phyloP scores from a whole-genome alignment of 1,284 basidiomycete genomes.

The Cutaneotrichosporon sp. region DNA sequence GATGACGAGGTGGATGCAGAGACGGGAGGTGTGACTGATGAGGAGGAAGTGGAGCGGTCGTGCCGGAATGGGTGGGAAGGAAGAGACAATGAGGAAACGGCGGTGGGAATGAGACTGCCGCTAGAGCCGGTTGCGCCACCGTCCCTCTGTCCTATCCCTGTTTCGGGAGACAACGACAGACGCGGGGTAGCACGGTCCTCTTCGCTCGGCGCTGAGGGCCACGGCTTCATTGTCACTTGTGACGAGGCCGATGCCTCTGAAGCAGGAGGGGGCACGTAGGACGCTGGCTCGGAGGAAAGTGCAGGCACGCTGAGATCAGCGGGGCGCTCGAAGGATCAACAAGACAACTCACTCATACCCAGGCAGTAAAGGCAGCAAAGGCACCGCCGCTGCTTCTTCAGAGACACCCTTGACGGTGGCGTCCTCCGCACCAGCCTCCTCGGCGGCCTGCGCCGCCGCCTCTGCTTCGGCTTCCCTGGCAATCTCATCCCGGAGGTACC shows the following conservation, averaged over 20 bases:
- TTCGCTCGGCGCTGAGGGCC: background rate
- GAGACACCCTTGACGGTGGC: background rate
- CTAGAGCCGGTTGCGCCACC: slow-evolving; percentile 21
- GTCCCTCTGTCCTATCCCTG: slow-evolving; percentile 12
- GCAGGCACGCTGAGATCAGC: background rate
- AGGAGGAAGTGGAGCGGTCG: slow-evolving; percentile 22
- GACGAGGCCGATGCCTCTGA: background rate
- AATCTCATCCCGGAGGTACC: slow-evolving; percentile 57
- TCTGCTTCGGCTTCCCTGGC: slow-evolving; percentile 16
- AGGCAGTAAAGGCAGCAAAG: background rate
- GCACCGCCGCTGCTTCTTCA: background rate
- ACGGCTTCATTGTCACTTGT: background rate
- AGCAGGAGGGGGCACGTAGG: background rate
- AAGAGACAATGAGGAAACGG: slow-evolving; percentile 20
- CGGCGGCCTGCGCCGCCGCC: background rate
- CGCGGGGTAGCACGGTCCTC: slow-evolving; percentile 6
- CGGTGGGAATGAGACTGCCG: slow-evolving; percentile 28
- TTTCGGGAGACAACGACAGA: slow-evolving; percentile 4
- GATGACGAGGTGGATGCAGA: slow-evolving; percentile 45
- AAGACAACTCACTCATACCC: background rate
- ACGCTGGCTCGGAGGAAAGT: background rate
- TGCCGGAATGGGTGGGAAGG: slow-evolving; percentile 17
- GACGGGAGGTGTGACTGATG: slow-evolving; percentile 22
- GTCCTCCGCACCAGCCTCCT: background rate
- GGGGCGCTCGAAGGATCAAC: background rate